Percentiles rank a stretch among this genome's conserved stretches.
These are phyloP conservation scores for Prunus mume DNA, from an alignment of 306 rosid species.

Conservation along the genomic window DNA sequence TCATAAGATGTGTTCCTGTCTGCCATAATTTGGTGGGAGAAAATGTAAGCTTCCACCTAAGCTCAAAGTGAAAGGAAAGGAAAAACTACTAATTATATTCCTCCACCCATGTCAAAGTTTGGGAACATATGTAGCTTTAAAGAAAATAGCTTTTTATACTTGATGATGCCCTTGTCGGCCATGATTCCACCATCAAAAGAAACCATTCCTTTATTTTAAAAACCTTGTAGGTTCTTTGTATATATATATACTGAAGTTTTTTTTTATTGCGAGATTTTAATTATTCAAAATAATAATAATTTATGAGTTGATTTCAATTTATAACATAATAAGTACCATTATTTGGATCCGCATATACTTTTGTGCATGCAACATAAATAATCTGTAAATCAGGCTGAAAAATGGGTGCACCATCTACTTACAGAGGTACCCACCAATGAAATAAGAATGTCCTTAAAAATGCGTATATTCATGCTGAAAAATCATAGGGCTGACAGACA, in stretches of 20 bases:
- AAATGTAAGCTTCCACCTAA: conserved; percentile 59
- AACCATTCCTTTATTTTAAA: conserved; percentile 16
- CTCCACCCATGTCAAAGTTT: conserved; percentile 68
- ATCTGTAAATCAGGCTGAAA: too few relatives aligned
- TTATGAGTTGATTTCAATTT: not conserved
- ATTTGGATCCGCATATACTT: not conserved
- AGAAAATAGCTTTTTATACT: conserved; percentile 52
- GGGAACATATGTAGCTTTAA: conserved; percentile 74
- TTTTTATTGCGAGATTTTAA: not conserved
- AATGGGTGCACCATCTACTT: not conserved
- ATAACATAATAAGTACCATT: not conserved
- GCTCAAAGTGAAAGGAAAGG: conserved; percentile 28
- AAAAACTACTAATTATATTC: conserved; percentile 40
- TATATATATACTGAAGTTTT: not conserved
- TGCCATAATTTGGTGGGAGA: conserved; percentile 66
- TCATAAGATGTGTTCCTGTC: conserved; percentile 73
- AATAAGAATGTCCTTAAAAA: not conserved
- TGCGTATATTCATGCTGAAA: not conserved
- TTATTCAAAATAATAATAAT: too few relatives aligned
- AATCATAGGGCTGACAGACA: too few relatives aligned
- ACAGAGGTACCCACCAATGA: not conserved
- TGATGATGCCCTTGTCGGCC: conserved; percentile 86
- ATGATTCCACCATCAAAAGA: conserved; percentile 55
- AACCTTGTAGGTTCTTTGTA: not conserved
- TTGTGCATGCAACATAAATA: too few relatives aligned